Base-by-base conservation (phyloP, 257 asterid genomes). In the Solanum neorickii region DNA sequence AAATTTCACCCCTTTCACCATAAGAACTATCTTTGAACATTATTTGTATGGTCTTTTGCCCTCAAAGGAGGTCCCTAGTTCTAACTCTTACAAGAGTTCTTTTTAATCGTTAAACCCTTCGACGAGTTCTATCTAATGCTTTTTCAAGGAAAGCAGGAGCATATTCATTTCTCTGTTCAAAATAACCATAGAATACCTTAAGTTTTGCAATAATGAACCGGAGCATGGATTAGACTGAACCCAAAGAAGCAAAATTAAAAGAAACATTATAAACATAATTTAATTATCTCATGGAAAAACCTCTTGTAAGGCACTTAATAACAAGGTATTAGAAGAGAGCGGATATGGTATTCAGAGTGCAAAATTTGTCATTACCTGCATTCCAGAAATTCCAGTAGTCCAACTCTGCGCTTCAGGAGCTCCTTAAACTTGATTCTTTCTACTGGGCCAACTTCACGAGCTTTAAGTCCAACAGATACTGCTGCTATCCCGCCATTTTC, bases 341-440 rank as follows among this genome's bases (percentile, higher is more conserved):
- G 3, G 27, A 49, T 29, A 49, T 80, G 69, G 85, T 80, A 80
- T 29, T 80, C 85, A 29, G 69, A 80, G 85, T 47, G 62, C 85
- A 80, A 49, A 52, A 80, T 80, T 27, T 47, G 85, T 49, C 68
- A 80, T 88, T 85, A 97, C 99, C 99, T 94, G 99, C 98, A 94
- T 89, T 96, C 93, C 90, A 97, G 91, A 91, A 95, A 97, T 89
- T 96, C 99, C 90, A 94, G 98, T 86, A 94, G 93, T 74, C 99
- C 99, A 82, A 98, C 98, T 95, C 94, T 97, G 91, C 95, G 98
- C 92, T 94, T 96, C 90, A 97, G 86, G 68, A 94, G 92, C 88
- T 97, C 99, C 93, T 92, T 97, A 87, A 97, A 97, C 91, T 93
- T 96, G 35, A 97, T 92, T 92, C 94, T 95, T 92, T 97, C 99